Base-by-base conservation (phyloP, 2,329 filamentous ascomycete species). In the Penicillium sp. region DNA sequence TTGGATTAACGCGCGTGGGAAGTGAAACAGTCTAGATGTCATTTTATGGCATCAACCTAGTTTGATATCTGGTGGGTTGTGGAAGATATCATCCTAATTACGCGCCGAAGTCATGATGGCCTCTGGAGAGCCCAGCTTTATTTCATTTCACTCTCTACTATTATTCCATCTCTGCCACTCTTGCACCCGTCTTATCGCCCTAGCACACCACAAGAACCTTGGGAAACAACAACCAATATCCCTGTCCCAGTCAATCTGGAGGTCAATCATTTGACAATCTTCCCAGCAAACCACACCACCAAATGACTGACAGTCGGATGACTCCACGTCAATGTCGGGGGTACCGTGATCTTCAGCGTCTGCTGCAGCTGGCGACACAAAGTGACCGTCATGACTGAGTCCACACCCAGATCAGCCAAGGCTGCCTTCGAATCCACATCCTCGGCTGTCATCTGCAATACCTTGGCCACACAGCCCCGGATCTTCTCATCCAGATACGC, bases 241-340 rank as follows among this genome's bases (percentile, higher is more conserved):
- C 23, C 23, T 23, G 6, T 39, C 37, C 0, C n/a, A 9, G 18
- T 37, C n/a, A 38, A 38, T 38, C 6, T 10, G 9, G 21, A 21
- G 18, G 18, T 21, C 18, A 18, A 21, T 21, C n/a, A 39, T 13
- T 39, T 39, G 5, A 10, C 37, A 21, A 39, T 21, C 23, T 57
- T 55, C 23, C 58, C 62, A 16, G 55, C 59, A 50, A 74, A 74
- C 71, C 72, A 76, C n/a, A 62, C 62, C 1, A 72, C 68, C 41
- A 77, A 51, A 60, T 72, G 70, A 4, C 53, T 59, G 1, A 75
- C 68, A n/a, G 76, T 77, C 2, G 75, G 75, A 56, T 71, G 65
- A 47, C 64, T 74, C 75, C 76, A 78, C 1, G 67, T 69, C 49
- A 78, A 58, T 4, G 74, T 77, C 8, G 72, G 74, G 18, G 73